Conservation (phyloP, 345 rosid species). For the Garcia nutans region DNA sequence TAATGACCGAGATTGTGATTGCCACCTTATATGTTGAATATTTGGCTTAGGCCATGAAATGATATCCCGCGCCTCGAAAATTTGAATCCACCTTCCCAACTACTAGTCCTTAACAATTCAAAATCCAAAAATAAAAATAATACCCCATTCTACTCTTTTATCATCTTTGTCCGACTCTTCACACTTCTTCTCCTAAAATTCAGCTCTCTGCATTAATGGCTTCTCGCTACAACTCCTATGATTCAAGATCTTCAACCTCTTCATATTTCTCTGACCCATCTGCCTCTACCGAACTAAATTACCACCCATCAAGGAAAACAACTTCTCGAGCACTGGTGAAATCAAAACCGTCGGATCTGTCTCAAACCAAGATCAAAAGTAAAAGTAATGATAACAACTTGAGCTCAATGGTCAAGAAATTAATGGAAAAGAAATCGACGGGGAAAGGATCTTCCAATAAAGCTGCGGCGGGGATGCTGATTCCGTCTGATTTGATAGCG, state of each 20-base stretch:
- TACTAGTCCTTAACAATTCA: background rate
- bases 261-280: slow-evolving; percentile 59
- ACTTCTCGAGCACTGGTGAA: slow-evolving; percentile 56
- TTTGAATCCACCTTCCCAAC: background rate
- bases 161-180: background rate
- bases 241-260: slow-evolving; percentile 66
- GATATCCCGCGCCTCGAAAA: background rate
- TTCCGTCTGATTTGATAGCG: slow-evolving; percentile 58
- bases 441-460: slow-evolving; percentile 31
- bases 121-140: background rate
- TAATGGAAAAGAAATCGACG: slow-evolving; percentile 52
- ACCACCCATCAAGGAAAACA: slow-evolving; percentile 11
- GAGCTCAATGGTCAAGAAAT: slow-evolving; percentile 62
- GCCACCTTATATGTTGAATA: background rate
- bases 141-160: background rate
- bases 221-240: slow-evolving; percentile 69
- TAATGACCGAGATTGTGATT: too few relatives aligned
- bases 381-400: slow-evolving; percentile 37
- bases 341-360: slow-evolving; percentile 46
- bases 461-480: slow-evolving; percentile 38
- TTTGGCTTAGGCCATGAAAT: too few relatives aligned
- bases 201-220: slow-evolving; percentile 38
- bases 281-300: slow-evolving; percentile 47
- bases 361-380: slow-evolving; percentile 22
- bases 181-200: background rate